Base-by-base conservation (phyloP, 2,329 filamentous ascomycete genomes). In the Pseudovirgaria hyperparasitica region DNA sequence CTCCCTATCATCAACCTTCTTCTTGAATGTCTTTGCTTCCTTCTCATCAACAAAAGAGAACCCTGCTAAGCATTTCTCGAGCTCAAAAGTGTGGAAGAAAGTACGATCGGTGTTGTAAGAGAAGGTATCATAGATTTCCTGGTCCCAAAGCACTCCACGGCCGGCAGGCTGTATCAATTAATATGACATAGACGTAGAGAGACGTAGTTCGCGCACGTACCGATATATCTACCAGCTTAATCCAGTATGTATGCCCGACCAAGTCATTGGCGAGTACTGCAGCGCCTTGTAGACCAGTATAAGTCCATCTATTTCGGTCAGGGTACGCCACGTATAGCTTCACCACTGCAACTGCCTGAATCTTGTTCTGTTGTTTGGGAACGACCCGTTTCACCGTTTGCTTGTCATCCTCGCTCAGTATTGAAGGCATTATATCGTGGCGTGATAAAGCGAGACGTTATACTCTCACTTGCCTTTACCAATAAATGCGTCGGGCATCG, bases 51-150 rank as follows among this genome's bases (percentile, higher is more conserved):
- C 76, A 46, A 98, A 98, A 14, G 84, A 93, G 33, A 98, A 61
- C 1, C 77, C 90, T 5, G 85, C 90, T 34, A 92, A 62, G 46
- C 85, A 96, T 37, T 92, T 76, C 56, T 96, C 86, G 30, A 93
- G 70, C 60, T 98, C 90, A 51, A 98, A 98, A 5, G 82, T 85
- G 57, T 96, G 86, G 59, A 98, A 98, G 60, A 94, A 98, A 33
- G 82, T 87, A 35, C 90, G 77, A 53, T 98, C 90, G 50, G 94
- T 87, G 58, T 94, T 93, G 64, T 96, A 98, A 37, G 68, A 66
- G 67, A 92, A 96, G 26, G 75, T 76, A 42, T 98, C 87, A 60
- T 92, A 98, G 44, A 98, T 84, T 58, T 98, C 90, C 60, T 96
- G 87, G 47, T 93, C 86, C 84, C 84, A 94, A 45, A 94, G 78